Base-by-base conservation (phyloP, 305 asterid species). In the Fraxinus sp. region DNA sequence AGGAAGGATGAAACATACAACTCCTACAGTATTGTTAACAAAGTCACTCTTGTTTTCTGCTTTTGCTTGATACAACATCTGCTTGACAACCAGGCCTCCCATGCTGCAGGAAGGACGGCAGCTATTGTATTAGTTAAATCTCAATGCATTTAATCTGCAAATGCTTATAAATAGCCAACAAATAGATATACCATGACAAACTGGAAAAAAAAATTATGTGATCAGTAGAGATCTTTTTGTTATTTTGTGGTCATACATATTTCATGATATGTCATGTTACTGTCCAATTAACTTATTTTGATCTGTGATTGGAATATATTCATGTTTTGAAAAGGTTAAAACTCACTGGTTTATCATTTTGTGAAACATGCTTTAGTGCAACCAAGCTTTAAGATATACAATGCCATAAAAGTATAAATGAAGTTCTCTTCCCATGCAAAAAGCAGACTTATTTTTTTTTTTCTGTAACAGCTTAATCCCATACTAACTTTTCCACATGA, bases 41-140 rank as follows among this genome's bases (percentile, higher is more conserved):
- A 97, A 88, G 80, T 93, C 86, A 81, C 90, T 91, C 89, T 86
- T 93, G 77, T 90, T 91, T 87, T 92, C 95, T 55, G 90, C 88
- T 88, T 89, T 89, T 77, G 99, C 99, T 85, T 93, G 97, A 89
- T 88, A 74, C 83, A 97, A 83, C 97, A 97, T 97, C 88, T 97
- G 97, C 93, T 94, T 97, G 91, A 97, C 99, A 84, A 92, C 98
- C 81, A 97, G 91, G 86, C 99, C 98, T 11, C 99, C 99, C 98
- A 94, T 91, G 91, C 99, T 97, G 94, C 89, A 91, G 84, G n/a
- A 88, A 83, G 80, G 78, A 79, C 80, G 59, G 78, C 1, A 80
- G 78, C 37, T 46, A 62, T 30, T 39, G 49, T 81, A 76, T 81
- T 32, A 84, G 74, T 24, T 20, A 37, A 11, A 41, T 35, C 39